Conservation (phyloP, 441 rosid genomes). For the Gossypium aridum region DNA sequence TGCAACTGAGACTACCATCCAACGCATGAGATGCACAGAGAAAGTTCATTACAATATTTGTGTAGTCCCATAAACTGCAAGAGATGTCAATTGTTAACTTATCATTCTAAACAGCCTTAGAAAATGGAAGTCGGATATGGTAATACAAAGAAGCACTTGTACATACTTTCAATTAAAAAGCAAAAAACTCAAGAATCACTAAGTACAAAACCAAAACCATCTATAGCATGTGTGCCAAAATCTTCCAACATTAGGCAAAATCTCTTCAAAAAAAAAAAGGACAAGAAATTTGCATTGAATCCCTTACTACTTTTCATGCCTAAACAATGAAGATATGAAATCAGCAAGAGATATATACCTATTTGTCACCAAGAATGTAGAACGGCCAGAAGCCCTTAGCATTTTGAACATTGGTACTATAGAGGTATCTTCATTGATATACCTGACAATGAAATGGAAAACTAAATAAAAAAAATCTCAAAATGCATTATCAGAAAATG, state of each 20-base stretch:
- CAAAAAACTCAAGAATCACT: neutral
- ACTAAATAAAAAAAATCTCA: neutral
- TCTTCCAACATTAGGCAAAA: neutral
- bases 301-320: neutral
- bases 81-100: constrained; percentile 6
- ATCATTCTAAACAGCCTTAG: neutral
- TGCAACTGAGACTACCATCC: constrained; percentile 37
- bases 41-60: constrained; percentile 94
- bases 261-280: neutral
- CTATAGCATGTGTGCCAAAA: neutral
- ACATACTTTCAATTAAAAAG: neutral
- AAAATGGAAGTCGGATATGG: neutral
- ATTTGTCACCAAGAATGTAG: constrained; percentile 90
- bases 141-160: neutral
- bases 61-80: constrained; percentile 98
- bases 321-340: constrained; percentile 1
- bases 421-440: constrained; percentile 64
- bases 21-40: constrained; percentile 53
- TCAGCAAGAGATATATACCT: constrained; percentile 35
- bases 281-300: neutral
- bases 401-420: constrained; percentile 76
- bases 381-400: constrained; percentile 87
- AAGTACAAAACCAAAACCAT: neutral
- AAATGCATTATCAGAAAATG: neutral
- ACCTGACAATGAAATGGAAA: constrained; percentile 33